Evolutionary conservation across 345 rosid species (phyloP).

Genomic region (Adansonia digitata): DNA sequence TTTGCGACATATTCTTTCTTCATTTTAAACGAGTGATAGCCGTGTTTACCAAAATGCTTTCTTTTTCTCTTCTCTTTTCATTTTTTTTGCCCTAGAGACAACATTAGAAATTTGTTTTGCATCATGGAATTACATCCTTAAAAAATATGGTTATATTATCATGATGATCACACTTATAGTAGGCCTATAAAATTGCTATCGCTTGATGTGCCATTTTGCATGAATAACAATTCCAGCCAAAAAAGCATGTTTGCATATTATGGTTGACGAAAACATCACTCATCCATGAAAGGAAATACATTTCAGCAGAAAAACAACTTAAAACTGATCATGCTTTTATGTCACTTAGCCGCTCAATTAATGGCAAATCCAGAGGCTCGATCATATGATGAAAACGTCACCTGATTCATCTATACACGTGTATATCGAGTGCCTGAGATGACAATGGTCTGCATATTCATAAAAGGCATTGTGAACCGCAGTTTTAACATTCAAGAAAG

Average conservation of each 20-base stretch:
- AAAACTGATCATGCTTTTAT: background rate
- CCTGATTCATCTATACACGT: no score
- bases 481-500: slow-evolving; percentile 19
- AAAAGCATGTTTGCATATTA: background rate
- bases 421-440: background rate
- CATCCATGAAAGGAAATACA: background rate
- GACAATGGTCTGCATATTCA: slow-evolving; percentile 24
- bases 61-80: background rate
- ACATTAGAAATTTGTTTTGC: no score
- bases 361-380: no score
- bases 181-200: background rate
- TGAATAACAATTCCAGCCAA: background rate
- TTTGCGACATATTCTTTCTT: slow-evolving; percentile 23
- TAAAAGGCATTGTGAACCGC: slow-evolving; percentile 57
- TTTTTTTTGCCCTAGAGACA: no score
- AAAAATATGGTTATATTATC: no score
- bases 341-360: no score
- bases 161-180: background rate
- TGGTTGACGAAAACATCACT: background rate
- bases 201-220: background rate
- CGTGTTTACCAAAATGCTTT: slow-evolving; percentile 19
- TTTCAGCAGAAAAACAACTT: background rate
- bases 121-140: no score
- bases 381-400: no score
- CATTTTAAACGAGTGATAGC: slow-evolving; percentile 26